Percentiles rank a stretch among this genome's conserved stretches.
These are phyloP conservation scores for Ilyonectria destructans DNA, from an alignment of 2,329 filamentous ascomycete species.

Conservation along the genomic window DNA sequence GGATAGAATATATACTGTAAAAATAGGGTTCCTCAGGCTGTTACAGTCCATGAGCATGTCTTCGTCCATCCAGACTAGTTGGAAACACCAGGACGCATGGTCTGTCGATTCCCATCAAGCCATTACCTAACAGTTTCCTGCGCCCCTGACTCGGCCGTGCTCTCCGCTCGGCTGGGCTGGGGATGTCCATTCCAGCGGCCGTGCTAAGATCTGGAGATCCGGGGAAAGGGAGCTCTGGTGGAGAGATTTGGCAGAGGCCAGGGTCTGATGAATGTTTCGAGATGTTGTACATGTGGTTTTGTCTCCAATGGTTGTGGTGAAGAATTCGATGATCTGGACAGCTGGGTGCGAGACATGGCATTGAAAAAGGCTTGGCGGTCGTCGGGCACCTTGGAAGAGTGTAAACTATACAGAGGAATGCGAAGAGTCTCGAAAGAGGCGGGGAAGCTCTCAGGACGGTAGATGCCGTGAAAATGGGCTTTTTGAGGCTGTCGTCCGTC, in stretches of 20 bases:
- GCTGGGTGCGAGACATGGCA: neutral
- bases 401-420: neutral
- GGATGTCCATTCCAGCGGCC: neutral
- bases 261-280: neutral
- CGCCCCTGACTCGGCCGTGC: slow-evolving; percentile 21
- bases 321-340: neutral
- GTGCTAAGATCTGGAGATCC: slow-evolving; percentile 36
- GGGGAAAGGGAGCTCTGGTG: slow-evolving; percentile 18
- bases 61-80: neutral
- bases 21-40: too few relatives aligned
- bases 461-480: neutral
- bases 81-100: slow-evolving; percentile 1
- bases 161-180: slow-evolving; percentile 13
- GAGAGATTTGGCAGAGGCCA: neutral
- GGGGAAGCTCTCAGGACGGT: neutral
- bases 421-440: neutral
- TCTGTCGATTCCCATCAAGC: neutral
- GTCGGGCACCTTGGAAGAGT: neutral
- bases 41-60: neutral
- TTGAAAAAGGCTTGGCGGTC: neutral
- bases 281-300: neutral
- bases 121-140: slow-evolving; percentile 40
- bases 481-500: neutral
- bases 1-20: too few relatives aligned
- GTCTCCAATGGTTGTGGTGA: neutral